These are phyloP conservation scores for Phascolomyces articulosus DNA, from an alignment of 371 early-diverging fungal species.

Conservation along the genomic window DNA sequence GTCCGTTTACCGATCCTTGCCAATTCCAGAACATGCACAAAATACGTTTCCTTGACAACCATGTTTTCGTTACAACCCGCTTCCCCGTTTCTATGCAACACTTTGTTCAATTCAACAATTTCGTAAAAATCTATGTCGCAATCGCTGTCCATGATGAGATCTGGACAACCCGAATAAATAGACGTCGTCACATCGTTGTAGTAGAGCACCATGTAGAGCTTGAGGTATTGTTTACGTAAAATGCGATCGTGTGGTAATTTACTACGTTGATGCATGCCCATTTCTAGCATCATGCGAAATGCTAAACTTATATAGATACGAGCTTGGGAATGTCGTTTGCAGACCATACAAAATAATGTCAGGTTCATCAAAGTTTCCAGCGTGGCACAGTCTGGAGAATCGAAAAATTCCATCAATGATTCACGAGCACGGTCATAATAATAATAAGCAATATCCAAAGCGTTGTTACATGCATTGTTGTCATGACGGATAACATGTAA, in stretches of 20 bases:
- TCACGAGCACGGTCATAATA: constrained; percentile 51
- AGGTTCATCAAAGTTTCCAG: constrained; percentile 46
- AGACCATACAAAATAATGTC: constrained; percentile 38
- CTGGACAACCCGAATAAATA: constrained; percentile 34
- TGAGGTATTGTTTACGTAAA: constrained; percentile 33
- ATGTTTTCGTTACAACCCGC: constrained; percentile 34
- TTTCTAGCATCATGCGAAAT: constrained; percentile 41
- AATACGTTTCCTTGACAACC: constrained; percentile 44
- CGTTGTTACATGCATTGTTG: constrained; percentile 36
- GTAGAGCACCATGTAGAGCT: constrained; percentile 41
- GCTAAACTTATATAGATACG: constrained; percentile 41
- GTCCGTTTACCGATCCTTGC: constrained; percentile 40
- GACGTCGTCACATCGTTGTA: constrained; percentile 39
- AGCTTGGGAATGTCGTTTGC: constrained; percentile 45
- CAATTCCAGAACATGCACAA: constrained; percentile 37
- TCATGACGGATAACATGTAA: constrained; percentile 45
- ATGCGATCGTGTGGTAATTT: constrained; percentile 22
- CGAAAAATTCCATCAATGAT: constrained; percentile 45
- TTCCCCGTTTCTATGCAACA: constrained; percentile 21
- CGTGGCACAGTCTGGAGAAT: constrained; percentile 41
- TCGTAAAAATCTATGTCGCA: constrained; percentile 45
- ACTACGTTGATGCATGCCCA: constrained; percentile 33
- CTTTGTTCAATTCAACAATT: constrained; percentile 29
- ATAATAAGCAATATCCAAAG: constrained; percentile 35
- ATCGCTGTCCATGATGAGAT: constrained; percentile 32